These are phyloP conservation scores for Amphirosellinia nigrospora DNA, from an alignment of 495 filamentous ascomycete genomes.

Conservation along the genomic window DNA sequence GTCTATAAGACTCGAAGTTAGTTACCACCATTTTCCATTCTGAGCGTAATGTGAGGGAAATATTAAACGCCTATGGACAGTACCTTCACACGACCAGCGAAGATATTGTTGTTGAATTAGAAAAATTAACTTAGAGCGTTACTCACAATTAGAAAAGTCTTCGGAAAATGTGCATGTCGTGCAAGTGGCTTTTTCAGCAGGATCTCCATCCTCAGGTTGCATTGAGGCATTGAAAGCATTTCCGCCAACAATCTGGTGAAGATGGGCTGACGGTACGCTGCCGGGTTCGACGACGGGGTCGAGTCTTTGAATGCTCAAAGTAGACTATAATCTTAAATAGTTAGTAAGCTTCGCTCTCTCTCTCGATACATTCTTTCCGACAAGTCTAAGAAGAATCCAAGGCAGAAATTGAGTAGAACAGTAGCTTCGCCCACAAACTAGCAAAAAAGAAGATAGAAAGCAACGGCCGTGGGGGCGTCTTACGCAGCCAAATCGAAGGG, in stretches of 20 bases:
- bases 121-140: not conserved
- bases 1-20: not conserved
- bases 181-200: constrained; percentile 49
- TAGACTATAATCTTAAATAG: constrained; percentile 32
- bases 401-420: not conserved
- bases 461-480: not conserved
- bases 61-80: not conserved
- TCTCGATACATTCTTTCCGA: not conserved
- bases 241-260: constrained; percentile 59
- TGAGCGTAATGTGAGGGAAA: not conserved
- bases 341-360: not conserved
- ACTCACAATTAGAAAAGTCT: constrained; percentile 51
- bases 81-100: too few relatives aligned
- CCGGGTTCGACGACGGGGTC: constrained; percentile 59
- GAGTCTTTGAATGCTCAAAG: constrained; percentile 54
- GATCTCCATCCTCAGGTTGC: constrained; percentile 45
- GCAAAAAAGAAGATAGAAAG: not conserved
- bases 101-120: not conserved
- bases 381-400: not conserved
- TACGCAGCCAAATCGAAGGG: constrained; percentile 55
- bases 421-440: not conserved
- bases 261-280: constrained; percentile 50
- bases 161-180: constrained; percentile 56
- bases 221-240: constrained; percentile 58
- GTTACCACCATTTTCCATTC: not conserved